These are phyloP conservation scores for Radiomyces spectabilis DNA, from an alignment of 192 early-diverging fungal species.

Conservation along the genomic window DNA sequence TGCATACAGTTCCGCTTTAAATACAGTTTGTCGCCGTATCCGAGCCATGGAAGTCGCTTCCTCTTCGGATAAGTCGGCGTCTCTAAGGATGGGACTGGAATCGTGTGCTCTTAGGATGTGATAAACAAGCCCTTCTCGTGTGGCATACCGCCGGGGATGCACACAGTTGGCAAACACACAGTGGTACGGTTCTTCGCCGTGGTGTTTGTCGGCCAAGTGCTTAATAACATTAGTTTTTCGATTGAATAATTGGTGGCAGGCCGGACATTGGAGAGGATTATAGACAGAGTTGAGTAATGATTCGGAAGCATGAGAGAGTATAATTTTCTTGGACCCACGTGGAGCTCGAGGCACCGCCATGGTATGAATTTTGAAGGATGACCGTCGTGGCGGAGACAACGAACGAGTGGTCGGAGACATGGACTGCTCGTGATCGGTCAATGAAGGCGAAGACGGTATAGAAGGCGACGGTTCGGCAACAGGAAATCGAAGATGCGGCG, in stretches of 20 bases:
- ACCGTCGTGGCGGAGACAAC: background rate
- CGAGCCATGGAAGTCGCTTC: no score
- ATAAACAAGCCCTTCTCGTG: constrained; percentile 29
- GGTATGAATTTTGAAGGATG: background rate
- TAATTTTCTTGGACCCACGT: constrained; percentile 3
- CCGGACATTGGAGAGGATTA: constrained; percentile 21
- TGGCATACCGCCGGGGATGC: constrained; percentile 25
- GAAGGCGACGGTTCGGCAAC: background rate
- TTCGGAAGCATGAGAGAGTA: constrained; percentile 3
- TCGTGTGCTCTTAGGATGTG: constrained; percentile 26
- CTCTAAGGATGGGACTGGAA: no score
- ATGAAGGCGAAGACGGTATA: background rate
- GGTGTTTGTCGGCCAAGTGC: constrained; percentile 18
- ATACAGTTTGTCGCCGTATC: no score
- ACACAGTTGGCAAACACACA: constrained; percentile 18
- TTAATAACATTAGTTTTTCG: constrained; percentile 25
- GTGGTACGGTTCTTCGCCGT: constrained; percentile 19
- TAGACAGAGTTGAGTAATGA: constrained; percentile 11
- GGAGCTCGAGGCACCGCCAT: background rate
- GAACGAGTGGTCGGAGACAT: background rate
- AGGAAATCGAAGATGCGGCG: background rate
- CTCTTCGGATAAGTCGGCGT: no score
- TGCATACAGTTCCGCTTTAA: no score
- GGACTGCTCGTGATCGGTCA: no score
- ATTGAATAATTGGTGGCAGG: constrained; percentile 13